Base-by-base conservation (phyloP, 805 yeast species). In the Torulaspora microellipsoides region DNA sequence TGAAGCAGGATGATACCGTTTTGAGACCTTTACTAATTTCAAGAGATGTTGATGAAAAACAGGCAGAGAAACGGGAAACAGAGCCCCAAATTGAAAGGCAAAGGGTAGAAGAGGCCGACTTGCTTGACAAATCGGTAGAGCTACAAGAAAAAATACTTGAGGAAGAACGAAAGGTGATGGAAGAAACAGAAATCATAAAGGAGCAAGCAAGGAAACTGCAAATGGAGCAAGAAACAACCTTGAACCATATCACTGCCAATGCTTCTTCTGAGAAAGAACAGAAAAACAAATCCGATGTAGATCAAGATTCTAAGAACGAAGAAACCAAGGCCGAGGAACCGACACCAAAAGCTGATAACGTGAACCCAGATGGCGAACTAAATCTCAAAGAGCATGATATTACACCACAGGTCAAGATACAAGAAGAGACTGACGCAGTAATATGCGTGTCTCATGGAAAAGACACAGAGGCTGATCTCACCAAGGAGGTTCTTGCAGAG, bases 1-100 rank as follows among this genome's bases (percentile, higher is more conserved):
- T 55, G 31, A 42, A 43, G 35, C 40, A 42, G 11, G 63, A 57
- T n/a, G 35, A 37, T 27, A 36, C 46, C 12, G 31, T 34, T 25
- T 39, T 43, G n/a, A 45, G 41, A 28, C 52, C 54, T 9, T 38
- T 48, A 15, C 38, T 31, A 6, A 34, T 45, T 17, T 35, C 48
- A 7, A 33, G 34, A 15, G 45, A 41, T 15, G 29, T 27, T 13
- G 12, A 28, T 17, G 34, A 10, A 30, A 29, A 30, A 31, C 27
- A 31, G 14, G 13, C 13, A 13, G 6, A 27, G 13, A 15, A 34
- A 15, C 8, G 13, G 10, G 23, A 11, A 10, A 34, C 15, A 34
- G 14, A 17, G 13, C 13, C 31, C 37, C n/a, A 8, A 13, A 4
- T 34, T 28, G 10, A 11, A 2, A 13, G 13, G 4, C 12, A 27